Conservation (phyloP, 2,329 filamentous ascomycete species). For the Alternaria brassicae region DNA sequence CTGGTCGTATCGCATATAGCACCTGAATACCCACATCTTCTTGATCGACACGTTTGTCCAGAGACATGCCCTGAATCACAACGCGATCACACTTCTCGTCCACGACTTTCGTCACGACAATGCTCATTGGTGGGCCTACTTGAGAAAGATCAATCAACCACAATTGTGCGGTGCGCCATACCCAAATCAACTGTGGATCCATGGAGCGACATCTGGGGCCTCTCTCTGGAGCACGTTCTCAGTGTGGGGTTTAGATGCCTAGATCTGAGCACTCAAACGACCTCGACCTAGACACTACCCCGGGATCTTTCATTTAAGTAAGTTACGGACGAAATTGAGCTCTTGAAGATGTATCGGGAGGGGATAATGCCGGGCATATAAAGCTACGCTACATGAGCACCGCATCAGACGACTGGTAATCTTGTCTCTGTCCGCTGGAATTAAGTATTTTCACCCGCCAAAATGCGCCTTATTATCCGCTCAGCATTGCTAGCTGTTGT, state of each 20-base stretch:
- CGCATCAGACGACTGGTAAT: background rate
- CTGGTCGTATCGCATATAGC: background rate
- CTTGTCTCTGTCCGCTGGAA: background rate
- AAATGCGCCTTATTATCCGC: background rate
- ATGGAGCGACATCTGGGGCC: background rate
- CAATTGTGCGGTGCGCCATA: background rate
- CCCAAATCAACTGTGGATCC: background rate
- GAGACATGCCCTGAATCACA: background rate
- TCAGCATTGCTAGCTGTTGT: conserved; percentile 1
- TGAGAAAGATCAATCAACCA: background rate
- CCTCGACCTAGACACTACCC: no score
- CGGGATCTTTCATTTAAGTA: background rate
- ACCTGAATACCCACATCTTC: background rate
- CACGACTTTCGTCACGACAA: background rate
- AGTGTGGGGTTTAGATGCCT: background rate
- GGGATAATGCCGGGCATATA: background rate
- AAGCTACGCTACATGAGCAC: background rate
- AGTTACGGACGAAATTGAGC: background rate
- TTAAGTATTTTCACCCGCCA: background rate
- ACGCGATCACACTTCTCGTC: no score
- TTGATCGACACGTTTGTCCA: background rate
- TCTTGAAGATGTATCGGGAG: background rate
- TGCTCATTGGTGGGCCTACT: background rate
- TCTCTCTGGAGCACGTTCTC: background rate
- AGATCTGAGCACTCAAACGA: background rate